Percentiles rank a stretch among this genome's conserved stretches.
phyloP scores from a whole-genome alignment of 495 filamentous ascomycete genomes.

The Aspergillus ostianus region DNA sequence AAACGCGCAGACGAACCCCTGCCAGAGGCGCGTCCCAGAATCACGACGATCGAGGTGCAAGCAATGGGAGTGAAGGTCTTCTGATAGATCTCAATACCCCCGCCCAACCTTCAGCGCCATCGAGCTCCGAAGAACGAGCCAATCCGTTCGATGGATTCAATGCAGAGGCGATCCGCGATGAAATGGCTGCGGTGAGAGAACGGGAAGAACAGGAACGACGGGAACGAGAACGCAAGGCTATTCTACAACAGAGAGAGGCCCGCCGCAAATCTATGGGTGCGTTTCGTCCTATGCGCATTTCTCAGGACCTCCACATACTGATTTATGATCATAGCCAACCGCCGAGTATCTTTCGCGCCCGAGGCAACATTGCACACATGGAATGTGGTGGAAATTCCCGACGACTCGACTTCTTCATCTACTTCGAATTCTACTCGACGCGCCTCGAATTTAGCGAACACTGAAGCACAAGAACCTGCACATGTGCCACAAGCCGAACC shows the following conservation, averaged over 20 bases:
- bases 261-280: slow-evolving; percentile 81
- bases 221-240: slow-evolving; percentile 62
- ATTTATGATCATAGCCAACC: slow-evolving; percentile 57
- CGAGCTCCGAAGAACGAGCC: slow-evolving; percentile 38
- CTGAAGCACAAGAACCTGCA: slow-evolving; percentile 39
- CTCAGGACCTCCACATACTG: slow-evolving; percentile 16
- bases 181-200: slow-evolving; percentile 71
- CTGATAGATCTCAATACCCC: slow-evolving; percentile 51
- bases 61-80: slow-evolving; percentile 33
- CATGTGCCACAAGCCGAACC: slow-evolving; percentile 53
- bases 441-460: slow-evolving; percentile 58
- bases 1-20: slow-evolving; percentile 43
- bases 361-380: slow-evolving; percentile 98
- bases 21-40: slow-evolving; percentile 28
- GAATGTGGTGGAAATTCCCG: slow-evolving; percentile 87
- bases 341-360: slow-evolving; percentile 94
- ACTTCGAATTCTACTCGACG: slow-evolving; percentile 70
- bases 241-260: slow-evolving; percentile 74
- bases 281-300: slow-evolving; percentile 3
- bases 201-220: slow-evolving; percentile 69
- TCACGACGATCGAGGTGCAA: slow-evolving; percentile 19
- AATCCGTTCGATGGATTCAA: slow-evolving; percentile 61
- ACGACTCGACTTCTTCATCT: slow-evolving; percentile 83
- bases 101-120: slow-evolving; percentile 26
- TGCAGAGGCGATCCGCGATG: slow-evolving; percentile 54